A percentile compares a stretch with the other conserved stretches of the same genome.
Conservation (phyloP, 805 yeast genomes). For the Ogataea kodamae region DNA sequence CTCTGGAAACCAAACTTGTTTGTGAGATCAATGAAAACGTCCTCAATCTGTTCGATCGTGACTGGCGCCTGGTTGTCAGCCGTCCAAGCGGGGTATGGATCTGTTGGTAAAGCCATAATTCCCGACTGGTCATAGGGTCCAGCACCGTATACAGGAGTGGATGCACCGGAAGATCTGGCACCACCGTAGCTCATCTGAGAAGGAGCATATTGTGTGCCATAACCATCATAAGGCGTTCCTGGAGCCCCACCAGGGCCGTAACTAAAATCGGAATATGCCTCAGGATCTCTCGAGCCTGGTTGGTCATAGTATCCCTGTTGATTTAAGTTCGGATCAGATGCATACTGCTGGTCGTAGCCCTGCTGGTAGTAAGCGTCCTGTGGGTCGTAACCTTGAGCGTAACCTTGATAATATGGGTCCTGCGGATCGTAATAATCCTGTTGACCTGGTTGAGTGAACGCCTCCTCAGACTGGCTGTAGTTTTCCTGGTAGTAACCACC, state of each 20-base stretch:
- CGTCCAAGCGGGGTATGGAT: constrained; percentile 99
- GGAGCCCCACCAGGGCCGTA: constrained; percentile 58
- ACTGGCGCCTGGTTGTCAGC: constrained; percentile 91
- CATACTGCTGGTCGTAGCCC: constrained; percentile 51
- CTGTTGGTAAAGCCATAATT: constrained; percentile 69
- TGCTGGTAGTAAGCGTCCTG: constrained; percentile 35
- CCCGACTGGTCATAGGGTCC: constrained; percentile 40
- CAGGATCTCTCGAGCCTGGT: constrained; percentile 48
- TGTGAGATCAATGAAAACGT: constrained; percentile 76
- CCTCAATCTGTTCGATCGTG: constrained; percentile 80
- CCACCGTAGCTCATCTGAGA: constrained; percentile 87
- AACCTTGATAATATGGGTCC: constrained; percentile 37
- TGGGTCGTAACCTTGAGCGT: constrained; percentile 25
- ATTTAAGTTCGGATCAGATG: constrained; percentile 30
- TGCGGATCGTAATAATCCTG: constrained; percentile 31
- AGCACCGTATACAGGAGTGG: constrained; percentile 71
- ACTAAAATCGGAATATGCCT: constrained; percentile 58
- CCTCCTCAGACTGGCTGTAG: constrained; percentile 25
- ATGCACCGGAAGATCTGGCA: constrained; percentile 85
- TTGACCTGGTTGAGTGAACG: constrained; percentile 24
- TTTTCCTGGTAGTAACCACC: constrained; percentile 29
- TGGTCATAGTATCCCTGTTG: constrained; percentile 54
- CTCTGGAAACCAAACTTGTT: constrained; percentile 88
- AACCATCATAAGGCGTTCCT: constrained; percentile 65
- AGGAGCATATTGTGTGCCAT: constrained; percentile 58